Conservation (phyloP, 345 rosid genomes). For the Euphorbia pulcherrima region DNA sequence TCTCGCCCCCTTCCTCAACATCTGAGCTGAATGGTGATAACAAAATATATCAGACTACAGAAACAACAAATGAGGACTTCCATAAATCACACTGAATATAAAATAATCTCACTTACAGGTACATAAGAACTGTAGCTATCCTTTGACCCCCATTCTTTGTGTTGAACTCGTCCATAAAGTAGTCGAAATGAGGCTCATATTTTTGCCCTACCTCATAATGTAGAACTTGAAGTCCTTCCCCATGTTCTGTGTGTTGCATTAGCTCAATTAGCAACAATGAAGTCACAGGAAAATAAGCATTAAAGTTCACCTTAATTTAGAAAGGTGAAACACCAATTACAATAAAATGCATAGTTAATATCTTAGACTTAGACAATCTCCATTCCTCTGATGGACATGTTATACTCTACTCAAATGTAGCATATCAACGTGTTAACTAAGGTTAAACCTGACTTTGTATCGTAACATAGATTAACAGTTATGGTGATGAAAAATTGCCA, state of each 20-base stretch:
- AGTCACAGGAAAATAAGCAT: not conserved
- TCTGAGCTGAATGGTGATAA: slow-evolving; percentile 59
- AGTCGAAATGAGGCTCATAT: slow-evolving; percentile 92
- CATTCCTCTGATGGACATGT: no score
- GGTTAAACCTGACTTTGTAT: not conserved
- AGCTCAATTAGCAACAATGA: slow-evolving; percentile 2
- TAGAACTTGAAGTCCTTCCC: slow-evolving; percentile 94
- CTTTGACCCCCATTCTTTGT: slow-evolving; percentile 97
- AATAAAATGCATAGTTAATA: not conserved
- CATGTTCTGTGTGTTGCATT: slow-evolving; percentile 56
- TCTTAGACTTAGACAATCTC: no score
- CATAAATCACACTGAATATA: slow-evolving; percentile 1
- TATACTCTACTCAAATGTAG: not conserved
- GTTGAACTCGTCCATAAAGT: slow-evolving; percentile 78
- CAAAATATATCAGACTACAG: no score
- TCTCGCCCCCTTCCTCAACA: slow-evolving; percentile 97
- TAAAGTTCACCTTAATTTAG: not conserved
- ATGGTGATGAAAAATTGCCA: not conserved
- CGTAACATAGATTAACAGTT: not conserved
- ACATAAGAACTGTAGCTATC: slow-evolving; percentile 91
- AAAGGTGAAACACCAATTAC: not conserved
- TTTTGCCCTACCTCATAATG: slow-evolving; percentile 94
- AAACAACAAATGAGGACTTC: no score
- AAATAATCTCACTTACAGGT: slow-evolving; percentile 58
- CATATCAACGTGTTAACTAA: no score